These are phyloP conservation scores for Amanita exitialis DNA, from an alignment of 768 basidiomycete genomes.

Conservation along the genomic window DNA sequence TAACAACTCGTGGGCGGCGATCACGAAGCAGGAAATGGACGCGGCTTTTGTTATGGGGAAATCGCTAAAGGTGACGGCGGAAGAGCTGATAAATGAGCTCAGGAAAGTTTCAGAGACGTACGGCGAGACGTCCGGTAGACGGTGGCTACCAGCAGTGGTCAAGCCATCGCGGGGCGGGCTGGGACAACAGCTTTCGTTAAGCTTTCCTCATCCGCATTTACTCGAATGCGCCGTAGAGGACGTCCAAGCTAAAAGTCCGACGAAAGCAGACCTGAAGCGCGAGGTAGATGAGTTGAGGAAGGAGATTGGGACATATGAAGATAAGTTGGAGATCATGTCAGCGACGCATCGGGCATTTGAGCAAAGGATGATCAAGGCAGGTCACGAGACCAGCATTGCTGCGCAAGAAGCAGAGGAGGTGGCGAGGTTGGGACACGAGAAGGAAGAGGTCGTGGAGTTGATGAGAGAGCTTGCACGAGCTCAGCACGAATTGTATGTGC, in stretches of 20 bases:
- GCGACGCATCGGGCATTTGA: neutral
- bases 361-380: neutral
- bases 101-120: neutral
- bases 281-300: neutral
- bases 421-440: neutral
- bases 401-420: neutral
- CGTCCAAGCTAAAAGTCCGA: neutral
- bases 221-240: neutral
- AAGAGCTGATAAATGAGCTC: neutral
- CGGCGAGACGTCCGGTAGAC: neutral
- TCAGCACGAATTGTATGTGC: neutral
- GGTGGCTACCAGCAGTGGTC: neutral
- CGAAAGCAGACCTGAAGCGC: neutral
- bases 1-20: neutral
- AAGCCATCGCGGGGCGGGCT: neutral
- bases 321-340: neutral
- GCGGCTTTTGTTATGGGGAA: neutral
- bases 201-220: neutral
- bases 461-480: neutral
- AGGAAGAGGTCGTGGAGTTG: neutral
- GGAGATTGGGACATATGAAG: neutral
- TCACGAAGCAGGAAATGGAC: neutral
- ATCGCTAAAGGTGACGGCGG: neutral
- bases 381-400: neutral
- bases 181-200: neutral